Evolutionary conservation across 1,284 basidiomycete species (phyloP).

Genomic region (Sporisorium scitamineum): DNA sequence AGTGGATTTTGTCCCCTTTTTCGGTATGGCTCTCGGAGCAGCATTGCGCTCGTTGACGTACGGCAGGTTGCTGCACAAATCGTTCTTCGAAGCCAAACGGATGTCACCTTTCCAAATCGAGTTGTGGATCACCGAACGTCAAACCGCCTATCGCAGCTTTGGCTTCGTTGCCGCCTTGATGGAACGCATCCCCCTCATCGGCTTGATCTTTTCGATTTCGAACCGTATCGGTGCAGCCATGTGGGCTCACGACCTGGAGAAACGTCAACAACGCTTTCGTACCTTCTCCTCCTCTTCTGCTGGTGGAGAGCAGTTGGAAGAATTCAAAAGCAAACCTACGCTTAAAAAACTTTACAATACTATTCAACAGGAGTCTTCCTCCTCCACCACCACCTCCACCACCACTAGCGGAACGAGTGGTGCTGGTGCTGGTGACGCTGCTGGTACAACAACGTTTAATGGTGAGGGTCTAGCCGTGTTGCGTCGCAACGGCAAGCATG

Average conservation of each 20-base stretch:
- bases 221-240: slow-evolving; percentile 68
- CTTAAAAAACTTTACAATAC: slow-evolving; percentile 46
- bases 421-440: too few relatives aligned
- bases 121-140: slow-evolving; percentile 65
- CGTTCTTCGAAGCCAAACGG: slow-evolving; percentile 63
- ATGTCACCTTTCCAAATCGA: slow-evolving; percentile 64
- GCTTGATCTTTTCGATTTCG: slow-evolving; percentile 62
- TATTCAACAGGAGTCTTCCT: slow-evolving; percentile 8
- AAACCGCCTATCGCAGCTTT: slow-evolving; percentile 58
- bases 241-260: slow-evolving; percentile 69
- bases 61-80: slow-evolving; percentile 46
- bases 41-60: slow-evolving; percentile 55
- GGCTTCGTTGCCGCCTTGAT: slow-evolving; percentile 62
- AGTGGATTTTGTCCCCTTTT: slow-evolving; percentile 63
- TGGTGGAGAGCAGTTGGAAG: slow-evolving; percentile 1
- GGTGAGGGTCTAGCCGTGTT: slow-evolving; percentile 51
- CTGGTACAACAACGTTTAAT: slow-evolving; percentile 9
- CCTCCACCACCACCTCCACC: not conserved
- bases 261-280: slow-evolving; percentile 61
- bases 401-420: not conserved
- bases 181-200: slow-evolving; percentile 63
- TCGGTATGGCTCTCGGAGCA: slow-evolving; percentile 54
- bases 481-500: not conserved
- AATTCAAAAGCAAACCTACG: slow-evolving; percentile 36
- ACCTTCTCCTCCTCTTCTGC: not conserved